Evolutionary conservation across 306 rosid species (phyloP), one percentile per base, ranked within the genome.

Genomic region (Geum urbanum): DNA sequence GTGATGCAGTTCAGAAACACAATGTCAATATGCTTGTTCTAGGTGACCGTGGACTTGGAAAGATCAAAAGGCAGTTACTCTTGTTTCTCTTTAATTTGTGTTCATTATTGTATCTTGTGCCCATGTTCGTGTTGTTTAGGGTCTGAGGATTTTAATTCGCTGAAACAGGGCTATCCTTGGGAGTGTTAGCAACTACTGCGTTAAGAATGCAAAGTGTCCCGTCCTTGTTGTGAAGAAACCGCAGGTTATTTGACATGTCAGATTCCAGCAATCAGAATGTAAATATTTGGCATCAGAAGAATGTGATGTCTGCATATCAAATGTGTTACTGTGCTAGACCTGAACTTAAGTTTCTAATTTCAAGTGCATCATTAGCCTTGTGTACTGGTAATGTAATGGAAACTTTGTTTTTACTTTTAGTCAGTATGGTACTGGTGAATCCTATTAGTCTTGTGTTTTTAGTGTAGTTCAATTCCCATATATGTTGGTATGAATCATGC

Each of bases 221-320:
- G 85, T 84, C 47, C 88, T 84, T 50, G 83, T 81, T 50, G 86
- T 79, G 75, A 84, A 79, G 85, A 84, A 86, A 72, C 70, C 82
- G 3, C 52, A 22, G 37, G 66, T 70, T 55, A 40, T 56, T 69
- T 69, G 63, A 69, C 9, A 41, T 51, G 37, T 35, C 14, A 40
- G 13, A 18, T 66, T 68, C 27, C 50, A 41, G 39, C 12, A 27
- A 51, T 32, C 20, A 40, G 52, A 8, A 69, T 41, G 63, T 69
- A 20, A 37, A 68, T 37, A 51, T 53, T 35, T 11, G 7, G 63
- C 10, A 20, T 20, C 40, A 41, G 20, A 54, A 53, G 14, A 54
- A 20, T 54, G 10, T 12, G 4, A 5, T 39, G 50, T 7, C 2
- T 32, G 37, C 16, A 13, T 22, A 20, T 20, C 14, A n/a, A 35